Base-by-base conservation (phyloP, 2,329 filamentous ascomycete genomes). In the Parafenestella ontariensis region DNA sequence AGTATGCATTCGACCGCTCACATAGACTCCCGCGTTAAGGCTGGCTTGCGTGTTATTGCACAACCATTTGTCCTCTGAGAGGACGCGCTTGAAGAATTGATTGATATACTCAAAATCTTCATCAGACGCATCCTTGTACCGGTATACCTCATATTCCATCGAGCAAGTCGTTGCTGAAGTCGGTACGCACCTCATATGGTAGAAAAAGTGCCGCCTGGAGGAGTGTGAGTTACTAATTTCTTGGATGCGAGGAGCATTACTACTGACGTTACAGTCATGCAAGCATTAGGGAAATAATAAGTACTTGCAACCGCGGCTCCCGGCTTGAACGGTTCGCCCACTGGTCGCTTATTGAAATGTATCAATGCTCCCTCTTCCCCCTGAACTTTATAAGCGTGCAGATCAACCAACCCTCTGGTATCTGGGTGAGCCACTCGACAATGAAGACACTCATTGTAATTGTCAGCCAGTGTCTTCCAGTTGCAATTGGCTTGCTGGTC, bases 401-500 rank as follows among this genome's bases (percentile, higher is more conserved):
- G 11, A 49, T 49, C 76, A 2, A 81, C 76, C 23, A 85, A 83
- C 47, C 83, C 81, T 3, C 28, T 20, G 10, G 40, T 51, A 26
- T 42, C 23, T n/a, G 84, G 83, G 60, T 86, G 83, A 1, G 82
- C 79, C 0, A 80, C 81, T 28, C 79, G 78, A 73, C 83, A 85
- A 73, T 86, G 84, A 59, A 86, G 87, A 62, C 83, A 87, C 67
- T 84, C 84, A 66, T 87, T 87, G 76, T 85, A 87, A 72, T 87
- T 86, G 65, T 87, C 84, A 11, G 36, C 46, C 20, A 60, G 20
- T 5, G 33, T 34, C 18, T 60, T 60, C 57, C 57, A 60, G 28
- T 57, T 57, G 37, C 36, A 46, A 26, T 49, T 33, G 5, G 42
- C 31, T 18, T 58, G 43, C 48, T 51, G 49, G 13, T 36, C 44